Base-by-base conservation (phyloP, 306 rosid genomes). In the Ormosia emarginata region DNA sequence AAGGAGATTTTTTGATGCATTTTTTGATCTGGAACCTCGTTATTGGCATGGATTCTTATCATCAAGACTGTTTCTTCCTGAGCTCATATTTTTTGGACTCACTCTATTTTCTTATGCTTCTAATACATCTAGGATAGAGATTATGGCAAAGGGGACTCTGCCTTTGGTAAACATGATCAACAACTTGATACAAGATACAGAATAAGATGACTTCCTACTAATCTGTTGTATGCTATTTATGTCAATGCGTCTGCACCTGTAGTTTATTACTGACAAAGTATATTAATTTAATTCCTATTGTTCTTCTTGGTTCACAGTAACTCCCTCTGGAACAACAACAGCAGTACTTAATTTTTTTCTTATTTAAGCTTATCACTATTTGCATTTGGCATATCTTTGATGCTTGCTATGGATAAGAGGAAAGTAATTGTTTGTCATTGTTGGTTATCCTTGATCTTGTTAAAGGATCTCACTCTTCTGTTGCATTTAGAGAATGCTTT, bases 1-100 rank as follows among this genome's bases (percentile, higher is more conserved):
- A 24, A 85, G 90, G 83, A 90, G 97, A 83, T 95, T 95, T 89
- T 93, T 95, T 67, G 83, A 86, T 81, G 99, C 99, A 6, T 95
- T 95, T 85, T 95, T 95, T 47, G 97, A 93, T 83, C 94, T 93
- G 36, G 97, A 95, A 83, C 99, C 99, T 56, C 97, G 33, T 82
- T 92, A 93, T 81, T 93, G 99, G 99, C 99, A 96, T 58, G 99
- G 97, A 67, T 96, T 93, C 89, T 90, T 93, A 79, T 96, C 99
- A 6, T 96, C 99, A 65, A 92, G 98, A 58, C 84, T 96, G 86
- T 92, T 91, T 80, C 97, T 95, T 82, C 99, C 97, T 0, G 97
- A 95, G 89, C 93, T 96, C 58, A 0, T 96, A 43, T 65, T 88
- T 84, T 96, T 96, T 41, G 97, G 99, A 66, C 85, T 91, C 18